Evolutionary conservation across 495 filamentous ascomycete genomes (phyloP), one percentile per base, ranked within the genome.

Genomic region (Aspergillus mulundensis): DNA sequence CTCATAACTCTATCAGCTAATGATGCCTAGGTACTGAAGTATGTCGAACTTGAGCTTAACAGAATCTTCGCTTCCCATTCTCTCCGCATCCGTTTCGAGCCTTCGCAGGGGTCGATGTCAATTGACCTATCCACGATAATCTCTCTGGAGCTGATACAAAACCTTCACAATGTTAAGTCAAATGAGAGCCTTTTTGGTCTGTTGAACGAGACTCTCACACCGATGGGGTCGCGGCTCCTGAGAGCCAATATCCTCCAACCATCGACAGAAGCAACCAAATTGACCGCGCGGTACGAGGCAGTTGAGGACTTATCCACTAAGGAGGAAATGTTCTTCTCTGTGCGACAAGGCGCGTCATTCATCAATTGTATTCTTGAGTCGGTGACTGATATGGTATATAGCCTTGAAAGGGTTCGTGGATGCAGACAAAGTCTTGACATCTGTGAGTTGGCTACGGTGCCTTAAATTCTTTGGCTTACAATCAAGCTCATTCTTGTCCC

Each of bases 61-160:
- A 71, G 83, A 50, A 78, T 79, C 1, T 95, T 97, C 62, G 73
- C 81, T 8, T 77, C 80, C 40, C 88, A 92, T 62, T 90, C 91
- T 16, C 79, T 98, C 25, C 84, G 90, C 1, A 87, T 97, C 64
- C 87, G 84, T 59, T 96, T 93, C 60, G 84, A 89, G 63, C 86
- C 89, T n/a, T 91, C 91, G 1, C 87, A 95, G 64, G 89, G 91
- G 18, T 87, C 90, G 0, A 96, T 98, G 94, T 88, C 92, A 73
- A 91, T 97, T 58, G 94, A 97, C 66, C 78, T 91, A 1, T 84
- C 88, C 11, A 94, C 95, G 1, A 87, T 95, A 32, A 79, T 83
- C 14, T 88, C 88, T 10, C 76, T 98, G 14, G 94, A 97, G 68
- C 77, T 98, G 20, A 87, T 97, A 7, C 90, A 96, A 66, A 97